Evolutionary conservation across 139 green algal species (phyloP), one percentile per base, ranked within the genome.

Genomic region (Spirogloea muscicola): DNA sequence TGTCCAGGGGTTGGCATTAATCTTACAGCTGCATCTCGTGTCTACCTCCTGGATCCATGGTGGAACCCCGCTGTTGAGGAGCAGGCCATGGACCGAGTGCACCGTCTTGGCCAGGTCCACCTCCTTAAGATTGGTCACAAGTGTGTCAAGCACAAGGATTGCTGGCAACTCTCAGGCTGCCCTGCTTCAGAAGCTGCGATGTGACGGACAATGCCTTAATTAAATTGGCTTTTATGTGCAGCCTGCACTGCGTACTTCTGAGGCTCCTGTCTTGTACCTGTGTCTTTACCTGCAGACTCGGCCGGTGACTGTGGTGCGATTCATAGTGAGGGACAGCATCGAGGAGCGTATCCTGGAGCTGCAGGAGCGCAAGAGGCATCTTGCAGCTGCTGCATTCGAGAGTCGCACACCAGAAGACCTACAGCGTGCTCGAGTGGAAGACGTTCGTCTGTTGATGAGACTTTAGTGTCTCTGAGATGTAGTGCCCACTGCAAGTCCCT

Each of bases 331-430:
- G 0, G 82, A 84, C 64, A 89, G 58, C 49, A 90, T 93, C 55
- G 89, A 93, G 87, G 87, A 93, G 74, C 83, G 88, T 41, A 91
- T 93, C 64, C 57, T 93, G 67, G 57, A 76, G 67, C 67, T 76
- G 46, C 67, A 76, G 51, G 74, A 87, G 37, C 74, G 72, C 42
- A 90, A 89, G 75, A 76, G 79, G 1, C 59, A 81, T 52, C 85
- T 88, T 31, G 74, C 79, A 18, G 34, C 39, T 46, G 61, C 58
- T 21, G 76, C 76, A 2, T 87, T 86, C 58, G 79, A 85, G 21
- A 48, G 64, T 2, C 36, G 71, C 10, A 36, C 63, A 5, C 25
- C 31, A 40, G 39, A 62, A 4, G 9, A 58, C 9, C 49, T 68
- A n/a, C 37, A 68, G 13, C 61, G 76, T 25, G 80, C 81, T 46